A percentile compares a stretch with the other conserved stretches of the same genome.
Evolutionary conservation across 1,139 yeast species (phyloP).

Genomic region (Arxiozyma bovina): DNA sequence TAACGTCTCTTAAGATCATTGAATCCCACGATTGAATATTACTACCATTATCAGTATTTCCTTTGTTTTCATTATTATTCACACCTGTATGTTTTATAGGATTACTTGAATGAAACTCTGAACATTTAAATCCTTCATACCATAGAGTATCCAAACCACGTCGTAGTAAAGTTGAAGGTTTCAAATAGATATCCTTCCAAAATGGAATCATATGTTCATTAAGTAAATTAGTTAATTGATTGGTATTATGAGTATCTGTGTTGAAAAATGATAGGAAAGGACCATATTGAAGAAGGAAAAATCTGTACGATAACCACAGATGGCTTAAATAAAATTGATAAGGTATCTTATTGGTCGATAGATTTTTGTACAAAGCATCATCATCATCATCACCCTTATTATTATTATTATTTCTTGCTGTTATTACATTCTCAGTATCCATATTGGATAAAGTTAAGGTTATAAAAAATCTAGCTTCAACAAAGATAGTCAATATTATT

Average conservation of each 20-base stretch:
- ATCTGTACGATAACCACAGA: slow-evolving; percentile 23
- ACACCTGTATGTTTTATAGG: neutral
- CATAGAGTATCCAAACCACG: slow-evolving; percentile 19
- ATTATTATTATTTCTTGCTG: neutral
- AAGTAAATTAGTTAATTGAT: slow-evolving; percentile 18
- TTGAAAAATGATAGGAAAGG: slow-evolving; percentile 8
- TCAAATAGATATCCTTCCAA: slow-evolving; percentile 25
- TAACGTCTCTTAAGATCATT: slow-evolving; percentile 20
- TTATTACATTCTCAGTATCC: neutral
- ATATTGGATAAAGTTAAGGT: slow-evolving; percentile 9
- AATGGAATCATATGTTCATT: slow-evolving; percentile 27
- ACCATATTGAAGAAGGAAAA: slow-evolving; percentile 22
- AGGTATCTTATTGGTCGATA: slow-evolving; percentile 10
- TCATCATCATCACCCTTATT: too few species aligned
- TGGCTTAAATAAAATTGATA: slow-evolving; percentile 19
- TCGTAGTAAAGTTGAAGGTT: slow-evolving; percentile 19
- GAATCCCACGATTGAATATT: slow-evolving; percentile 23
- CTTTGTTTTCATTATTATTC: neutral
- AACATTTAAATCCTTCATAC: slow-evolving; percentile 19
- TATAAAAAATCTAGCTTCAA: slow-evolving; percentile 23
- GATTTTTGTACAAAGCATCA: neutral
- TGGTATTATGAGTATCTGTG: slow-evolving; percentile 7
- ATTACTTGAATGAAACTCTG: slow-evolving; percentile 14
- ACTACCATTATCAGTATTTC: slow-evolving; percentile 3
- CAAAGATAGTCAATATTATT: slow-evolving; percentile 19